Base-by-base conservation (phyloP, 805 yeast species). In the Lipomyces chichibuensis region DNA sequence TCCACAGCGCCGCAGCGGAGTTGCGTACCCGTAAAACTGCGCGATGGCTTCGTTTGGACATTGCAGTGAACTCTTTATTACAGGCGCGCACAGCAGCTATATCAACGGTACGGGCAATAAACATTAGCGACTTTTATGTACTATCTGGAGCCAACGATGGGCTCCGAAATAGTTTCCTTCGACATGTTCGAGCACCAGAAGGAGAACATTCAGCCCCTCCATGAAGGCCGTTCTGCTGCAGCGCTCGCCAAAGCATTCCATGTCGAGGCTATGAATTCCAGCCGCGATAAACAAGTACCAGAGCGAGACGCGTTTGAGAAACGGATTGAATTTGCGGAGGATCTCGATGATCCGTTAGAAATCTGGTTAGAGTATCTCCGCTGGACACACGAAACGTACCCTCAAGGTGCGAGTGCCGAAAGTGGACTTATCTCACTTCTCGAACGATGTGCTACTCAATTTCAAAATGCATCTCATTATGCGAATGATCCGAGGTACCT, bases 401-500 rank as follows among this genome's bases (percentile, higher is more conserved):
- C 93, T 0, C 86, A 87, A 52, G 96, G 86, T 2, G 86, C 83
- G 0, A 81, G 82, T 2, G 80, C 82, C 3, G 88, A 87, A 57
- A 87, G 91, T 70, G 92, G 92, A 0, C 79, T 92, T 60, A 77
- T 92, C 2, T 80, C 77, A 17, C 75, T 90, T 11, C 79, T 93
- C 43, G 96, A 91, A 74, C 79, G 88, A 58, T 89, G 95, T 71
- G 88, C 96, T 0, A 83, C 86, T 52, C 82, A 82, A 67, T 90
- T 91, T 74, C 81, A 87, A 72, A 90, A 89, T 71, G 84, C 83
- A 39, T 78, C 78, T 0, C 86, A 85, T 68, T 94, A 92, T 76
- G 88, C 87, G 66, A 89, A 93, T 75, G 98, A 94, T 75, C 87
- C 94, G 0, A 79, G 98, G 59, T 92, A 90, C 74, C 77, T 94